Conservation (phyloP, 352 stramenopile species). For the Phytophthora brassicae region DNA sequence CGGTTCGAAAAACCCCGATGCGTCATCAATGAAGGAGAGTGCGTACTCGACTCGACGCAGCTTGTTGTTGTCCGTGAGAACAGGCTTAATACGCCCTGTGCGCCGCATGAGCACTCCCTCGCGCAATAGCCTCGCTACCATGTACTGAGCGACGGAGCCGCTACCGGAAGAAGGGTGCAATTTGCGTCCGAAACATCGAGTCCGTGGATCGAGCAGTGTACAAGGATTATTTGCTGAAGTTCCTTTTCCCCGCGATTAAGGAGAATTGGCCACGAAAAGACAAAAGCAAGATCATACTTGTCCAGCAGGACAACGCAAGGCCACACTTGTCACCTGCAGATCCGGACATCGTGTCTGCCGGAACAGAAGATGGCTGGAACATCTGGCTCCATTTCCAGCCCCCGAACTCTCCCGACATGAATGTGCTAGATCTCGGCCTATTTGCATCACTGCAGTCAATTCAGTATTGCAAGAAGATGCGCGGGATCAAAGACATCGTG, state of each 20-base stretch:
- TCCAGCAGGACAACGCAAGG: conserved; percentile 5
- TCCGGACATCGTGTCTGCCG: background rate
- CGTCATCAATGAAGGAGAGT: too few relatives aligned
- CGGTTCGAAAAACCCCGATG: too few relatives aligned
- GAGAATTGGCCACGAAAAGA: background rate
- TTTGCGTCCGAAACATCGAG: too few relatives aligned
- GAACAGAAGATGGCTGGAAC: background rate
- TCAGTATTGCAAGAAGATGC: background rate
- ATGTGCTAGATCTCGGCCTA: background rate
- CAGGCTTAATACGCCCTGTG: too few relatives aligned
- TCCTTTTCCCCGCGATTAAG: background rate
- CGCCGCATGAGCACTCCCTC: too few relatives aligned
- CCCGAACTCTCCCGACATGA: conserved; percentile 1
- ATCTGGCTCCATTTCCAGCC: background rate
- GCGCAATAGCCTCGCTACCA: too few relatives aligned
- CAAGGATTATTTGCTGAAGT: background rate
- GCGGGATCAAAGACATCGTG: background rate
- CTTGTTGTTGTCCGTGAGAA: too few relatives aligned
- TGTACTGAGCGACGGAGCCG: too few relatives aligned
- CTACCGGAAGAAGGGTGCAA: too few relatives aligned
- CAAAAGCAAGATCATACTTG: background rate
- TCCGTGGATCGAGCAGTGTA: background rate
- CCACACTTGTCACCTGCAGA: background rate
- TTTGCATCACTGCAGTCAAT: background rate
- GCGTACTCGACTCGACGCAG: too few relatives aligned